Conservation (phyloP, 768 basidiomycete genomes). For the Rhodocollybia butyracea region DNA sequence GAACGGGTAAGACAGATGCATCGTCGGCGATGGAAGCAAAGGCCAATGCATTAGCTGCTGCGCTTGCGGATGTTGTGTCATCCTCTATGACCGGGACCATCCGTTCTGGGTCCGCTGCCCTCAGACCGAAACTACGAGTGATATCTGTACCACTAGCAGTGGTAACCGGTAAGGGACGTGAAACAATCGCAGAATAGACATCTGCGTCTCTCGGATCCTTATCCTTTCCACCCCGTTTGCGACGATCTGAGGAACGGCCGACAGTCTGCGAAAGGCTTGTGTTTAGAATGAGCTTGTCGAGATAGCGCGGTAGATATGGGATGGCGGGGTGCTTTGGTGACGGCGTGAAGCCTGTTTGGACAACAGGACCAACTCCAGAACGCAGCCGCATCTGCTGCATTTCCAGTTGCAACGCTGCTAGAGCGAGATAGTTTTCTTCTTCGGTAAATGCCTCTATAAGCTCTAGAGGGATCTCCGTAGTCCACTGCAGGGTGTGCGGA, state of each 20-base stretch:
- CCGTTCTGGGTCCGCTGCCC: slow-evolving; percentile 15
- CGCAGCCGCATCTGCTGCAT: too few species aligned
- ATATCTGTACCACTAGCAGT: slow-evolving; percentile 24
- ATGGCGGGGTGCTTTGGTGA: slow-evolving; percentile 85
- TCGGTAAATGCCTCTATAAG: slow-evolving; percentile 77
- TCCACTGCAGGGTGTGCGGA: slow-evolving; percentile 48
- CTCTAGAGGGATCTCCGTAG: slow-evolving; percentile 71
- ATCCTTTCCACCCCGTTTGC: slow-evolving; percentile 24
- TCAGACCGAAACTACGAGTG: slow-evolving; percentile 14
- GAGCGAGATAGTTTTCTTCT: slow-evolving; percentile 71
- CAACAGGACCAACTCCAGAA: slow-evolving; percentile 16
- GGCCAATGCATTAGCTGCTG: slow-evolving; percentile 31
- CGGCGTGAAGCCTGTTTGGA: slow-evolving; percentile 37
- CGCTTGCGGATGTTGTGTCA: slow-evolving; percentile 30
- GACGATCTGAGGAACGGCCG: not conserved
- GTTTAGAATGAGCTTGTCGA: slow-evolving; percentile 94
- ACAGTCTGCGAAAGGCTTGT: not conserved
- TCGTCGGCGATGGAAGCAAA: slow-evolving; percentile 61
- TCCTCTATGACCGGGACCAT: slow-evolving; percentile 12
- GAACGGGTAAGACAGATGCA: slow-evolving; percentile 86
- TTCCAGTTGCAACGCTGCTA: slow-evolving; percentile 9
- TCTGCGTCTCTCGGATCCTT: not conserved
- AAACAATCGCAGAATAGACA: not conserved
- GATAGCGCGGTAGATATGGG: slow-evolving; percentile 81
- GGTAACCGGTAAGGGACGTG: slow-evolving; percentile 5